Base-by-base conservation (phyloP, 2,329 filamentous ascomycete genomes). In the Penicillium hesseltinei region DNA sequence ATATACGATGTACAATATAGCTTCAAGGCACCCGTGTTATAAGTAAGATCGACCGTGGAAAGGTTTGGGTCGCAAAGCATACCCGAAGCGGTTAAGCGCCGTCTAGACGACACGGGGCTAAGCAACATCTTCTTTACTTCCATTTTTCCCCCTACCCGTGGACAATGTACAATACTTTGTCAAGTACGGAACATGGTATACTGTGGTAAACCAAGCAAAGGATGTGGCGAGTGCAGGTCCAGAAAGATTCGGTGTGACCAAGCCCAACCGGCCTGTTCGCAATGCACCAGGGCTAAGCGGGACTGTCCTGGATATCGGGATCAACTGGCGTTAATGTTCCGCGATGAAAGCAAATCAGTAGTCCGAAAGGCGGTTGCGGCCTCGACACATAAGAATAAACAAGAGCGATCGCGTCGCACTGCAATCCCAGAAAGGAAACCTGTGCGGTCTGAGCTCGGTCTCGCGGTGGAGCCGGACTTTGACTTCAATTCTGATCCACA, bases 221-320 rank as follows among this genome's bases (percentile, higher is more conserved):
- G 74, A 49, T 79, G 77, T 59, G 72, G 70, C 42, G 71, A 76
- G 56, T 80, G 78, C 58, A 71, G 78, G 54, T 64, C 71, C 23
- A 71, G 75, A 54, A 77, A 78, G 64, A 77, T 78, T 39, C 77
- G 71, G 29, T 88, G 85, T 72, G 85, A 88, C 70, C 85, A 84
- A 68, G 77, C 79, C 46, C 78, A 76, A 40, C 85, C 85, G 5
- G 79, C 83, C 65, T 88, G 85, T 66, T 83, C 83, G 25, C 85
- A 88, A 76, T 88, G 85, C 67, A 75, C 81, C 44, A 82, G 84
- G 40, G 80, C 84, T 45, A 79, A 80, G 66, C 84, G 84, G 70
- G 80, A 76, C 65, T 88, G 85, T 63, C 83, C 84, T 21, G 85
- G 85, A 7, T 88, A 88, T 65, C 80, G 85, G 62, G 84, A 88